Evolutionary conservation across 2,329 filamentous ascomycete genomes (phyloP), one percentile per base, ranked within the genome.

Genomic region (Colletotrichum godetiae): DNA sequence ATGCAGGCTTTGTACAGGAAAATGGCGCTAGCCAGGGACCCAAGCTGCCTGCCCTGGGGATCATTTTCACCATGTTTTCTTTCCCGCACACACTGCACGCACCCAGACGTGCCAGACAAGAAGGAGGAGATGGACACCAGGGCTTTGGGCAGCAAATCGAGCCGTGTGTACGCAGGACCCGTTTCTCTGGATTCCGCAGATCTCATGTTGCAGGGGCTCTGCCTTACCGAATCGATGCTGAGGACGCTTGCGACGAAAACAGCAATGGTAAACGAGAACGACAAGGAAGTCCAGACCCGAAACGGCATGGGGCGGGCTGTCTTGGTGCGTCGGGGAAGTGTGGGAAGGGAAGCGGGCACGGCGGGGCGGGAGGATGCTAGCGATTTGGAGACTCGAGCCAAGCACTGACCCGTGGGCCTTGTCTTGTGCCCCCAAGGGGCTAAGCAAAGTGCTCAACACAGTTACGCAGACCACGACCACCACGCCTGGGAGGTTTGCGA

Each of bases 191-290:
- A 67, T 73, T 75, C 70, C 70, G 73, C 60, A 69, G 73, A 74
- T 75, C 73, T 73, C 73, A 73, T 57, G 59, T 64, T 66, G 69
- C 70, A 67, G 68, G 60, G 60, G 61, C 22, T 58, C 69, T 68
- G 63, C 46, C 63, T 35, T 35, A 29, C 49, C 53, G 46, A 56
- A 61, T 52, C 22, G 58, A 67, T 56, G 61, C 5, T 35, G n/a
- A 29, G 12, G 15, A 42, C 70, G 57, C 73, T 73, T 73, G 70
- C 24, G 52, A 52, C 67, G 33, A 74, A 75, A 72, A 29, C 37
- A 66, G 74, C 49, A 75, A 74, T 68, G 27, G 68, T 72, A 72
- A 75, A 72, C 74, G 74, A 75, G 74, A 68, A 55, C 42, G 53
- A 7, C 55, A 59, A 61, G 27, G 56, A 42, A 22, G 27, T 19